Base-by-base conservation (phyloP, 2,329 filamentous ascomycete genomes). In the Penicillium sp. region DNA sequence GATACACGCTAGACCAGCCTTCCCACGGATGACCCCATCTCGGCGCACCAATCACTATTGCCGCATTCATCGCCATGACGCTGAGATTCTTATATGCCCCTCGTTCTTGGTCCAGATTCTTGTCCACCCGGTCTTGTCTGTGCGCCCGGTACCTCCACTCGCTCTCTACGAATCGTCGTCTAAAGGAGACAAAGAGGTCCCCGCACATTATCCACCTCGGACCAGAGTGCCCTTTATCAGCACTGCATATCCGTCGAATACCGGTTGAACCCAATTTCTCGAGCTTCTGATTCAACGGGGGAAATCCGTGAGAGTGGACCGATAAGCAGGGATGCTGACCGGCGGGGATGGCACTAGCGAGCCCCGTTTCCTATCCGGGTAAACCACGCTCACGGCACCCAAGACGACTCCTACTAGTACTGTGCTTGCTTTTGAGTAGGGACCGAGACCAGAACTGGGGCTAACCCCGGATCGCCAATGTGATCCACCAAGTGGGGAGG, bases 391-490 rank as follows among this genome's bases (percentile, higher is more conserved):
- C 42, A 46, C 13, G 29, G 27, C 23, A 46, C 23, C 29, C 42
- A 15, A 17, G 42, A 18, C 7, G 17, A 20, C 18, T 34, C 41
- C 20, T 29, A 34, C 33, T 36, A 27, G 6, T 24, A 12, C 7
- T n/a, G n/a, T n/a, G n/a, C n/a, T n/a, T n/a, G n/a, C 20, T 34
- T 27, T 33, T 34, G 39, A 30, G 18, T 13, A n/a, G 18, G 18
- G 5, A n/a, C n/a, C n/a, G n/a, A 20, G 4, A 40, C 12, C 15
- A 42, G 17, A 8, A 42, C 26, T 43, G 49, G 51, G 45, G 47
- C 48, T 50, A 47, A 60, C 60, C 60, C 60, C 60, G 60, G 60
- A 62, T 62, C 59, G 54, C 44, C 59, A 37, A 47, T 48, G 45
- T 27, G 59, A 53, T 58, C 60, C 59, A 61, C 59, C 43, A 46